Evolutionary conservation across 331 rosid genomes (phyloP).

Genomic region (Spiraea crenata): DNA sequence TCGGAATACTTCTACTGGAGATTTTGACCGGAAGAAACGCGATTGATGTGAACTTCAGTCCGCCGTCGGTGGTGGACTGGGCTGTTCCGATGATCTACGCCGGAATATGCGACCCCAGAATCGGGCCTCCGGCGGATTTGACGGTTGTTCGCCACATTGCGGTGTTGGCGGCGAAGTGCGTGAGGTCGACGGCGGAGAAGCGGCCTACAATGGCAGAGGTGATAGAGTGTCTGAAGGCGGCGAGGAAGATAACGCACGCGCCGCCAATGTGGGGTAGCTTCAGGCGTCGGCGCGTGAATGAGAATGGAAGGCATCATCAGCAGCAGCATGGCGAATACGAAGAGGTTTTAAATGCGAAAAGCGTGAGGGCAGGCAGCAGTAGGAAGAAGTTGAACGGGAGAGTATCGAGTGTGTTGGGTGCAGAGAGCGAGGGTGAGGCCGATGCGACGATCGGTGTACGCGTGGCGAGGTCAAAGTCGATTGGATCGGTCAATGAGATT

Average conservation of each 20-base stretch:
- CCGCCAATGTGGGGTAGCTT: constrained; percentile 50
- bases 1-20: constrained; percentile 77
- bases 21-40: constrained; percentile 81
- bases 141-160: constrained; percentile 40
- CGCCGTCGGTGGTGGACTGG: constrained; percentile 91
- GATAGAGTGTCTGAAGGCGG: constrained; percentile 48
- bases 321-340: constrained; percentile 21
- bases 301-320: constrained; percentile 9
- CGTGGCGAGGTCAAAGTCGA: constrained; percentile 51
- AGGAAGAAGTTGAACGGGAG: constrained; percentile 45
- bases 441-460: constrained; percentile 5
- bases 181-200: constrained; percentile 61
- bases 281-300: constrained; percentile 54
- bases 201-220: constrained; percentile 79
- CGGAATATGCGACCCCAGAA: constrained; percentile 52
- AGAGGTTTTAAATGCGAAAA: constrained; percentile 25
- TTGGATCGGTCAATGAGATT: constrained; percentile 36
- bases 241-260: constrained; percentile 31
- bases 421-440: constrained; percentile 30
- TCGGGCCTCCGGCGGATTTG: constrained; percentile 43
- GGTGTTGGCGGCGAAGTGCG: constrained; percentile 69
- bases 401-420: constrained; percentile 52
- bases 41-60: constrained; percentile 74
- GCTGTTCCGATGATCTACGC: constrained; percentile 63
- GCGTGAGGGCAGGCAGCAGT: constrained; percentile 38